Base-by-base conservation (phyloP, 176 grass and related monocot species). In the Cenchrus fungigraminus region DNA sequence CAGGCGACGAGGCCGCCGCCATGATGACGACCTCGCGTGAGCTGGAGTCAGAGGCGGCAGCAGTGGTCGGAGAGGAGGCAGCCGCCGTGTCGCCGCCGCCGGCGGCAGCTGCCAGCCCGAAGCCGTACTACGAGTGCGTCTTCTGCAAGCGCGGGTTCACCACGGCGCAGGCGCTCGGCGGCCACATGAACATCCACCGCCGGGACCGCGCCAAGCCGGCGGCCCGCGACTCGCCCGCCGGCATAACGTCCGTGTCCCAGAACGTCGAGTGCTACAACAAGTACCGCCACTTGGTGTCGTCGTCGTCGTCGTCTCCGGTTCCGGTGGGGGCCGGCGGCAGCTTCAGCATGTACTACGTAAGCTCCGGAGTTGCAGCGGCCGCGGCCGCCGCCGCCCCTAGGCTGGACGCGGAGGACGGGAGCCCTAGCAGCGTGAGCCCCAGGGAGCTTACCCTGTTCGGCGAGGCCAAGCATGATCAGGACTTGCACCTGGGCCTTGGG, bases 111-210 rank as follows among this genome's bases (percentile, higher is more conserved):
- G 59, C 59, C 59, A 62, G 53, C 51, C 34, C 65, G 2, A 71
- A n/a, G 47, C 76, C 91, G 8, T 93, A 93, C 74, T 93, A 93
- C 49, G 91, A 83, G 74, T 93, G 91, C 50, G 83, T 88, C 69
- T 93, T 88, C 91, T 93, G 91, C 88, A 93, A 88, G 79, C 78
- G 86, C 16, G 91, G 91, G 13, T 93, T 93, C 86, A 90, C 91
- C 77, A 93, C 84, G 40, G 88, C 91, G 63, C 91, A 93, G 75
- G 91, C 91, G 20, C 86, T 93, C 3, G 91, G 91, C 9, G 91
- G 91, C 22, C 88, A 93, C 86, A 93, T 91, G 91, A 93, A 93
- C 70, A 90, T 93, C 91, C 91, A 93, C 77, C 89, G 92, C 66
- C 87, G 78, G 11, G 87, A 82, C 65, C 89, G 86, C 4, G 86